phyloP scores from a whole-genome alignment of 345 rosid genomes.

The Camelina sativa region DNA sequence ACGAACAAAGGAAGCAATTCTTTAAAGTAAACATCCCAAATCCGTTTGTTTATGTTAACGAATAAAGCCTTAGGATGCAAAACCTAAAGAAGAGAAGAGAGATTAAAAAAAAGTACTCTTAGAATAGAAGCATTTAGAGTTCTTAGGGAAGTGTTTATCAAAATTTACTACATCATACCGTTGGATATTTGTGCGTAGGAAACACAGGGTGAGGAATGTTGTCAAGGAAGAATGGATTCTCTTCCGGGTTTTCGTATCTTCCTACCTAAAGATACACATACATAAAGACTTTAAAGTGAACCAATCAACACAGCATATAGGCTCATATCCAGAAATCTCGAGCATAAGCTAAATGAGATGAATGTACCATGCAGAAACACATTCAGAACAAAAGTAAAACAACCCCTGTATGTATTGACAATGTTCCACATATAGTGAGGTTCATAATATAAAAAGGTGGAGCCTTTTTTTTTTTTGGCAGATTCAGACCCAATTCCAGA shows the following conservation, averaged over 20 bases:
- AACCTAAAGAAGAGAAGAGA: conserved; percentile 44
- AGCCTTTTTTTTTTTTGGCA: neutral
- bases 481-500: neutral
- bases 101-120: neutral
- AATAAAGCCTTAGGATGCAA: conserved; percentile 66
- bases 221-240: conserved; percentile 80
- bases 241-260: conserved; percentile 81
- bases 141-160: too few relatives aligned
- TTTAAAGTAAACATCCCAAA: conserved; percentile 73
- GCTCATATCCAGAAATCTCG: too few relatives aligned
- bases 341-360: neutral
- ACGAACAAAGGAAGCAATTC: conserved; percentile 76
- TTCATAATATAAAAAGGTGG: neutral
- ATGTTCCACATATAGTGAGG: neutral
- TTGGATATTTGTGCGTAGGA: conserved; percentile 50
- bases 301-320: neutral
- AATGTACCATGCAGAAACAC: neutral
- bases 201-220: conserved; percentile 52
- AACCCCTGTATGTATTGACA: too few relatives aligned
- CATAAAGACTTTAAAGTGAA: conserved; percentile 2
- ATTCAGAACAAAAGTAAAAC: neutral
- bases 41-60: conserved; percentile 61
- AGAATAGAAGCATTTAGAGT: neutral
- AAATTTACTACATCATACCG: conserved; percentile 43
- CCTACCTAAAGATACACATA: conserved; percentile 56